Conservation (phyloP, 305 asterid species). For the Fraxinus angustifolia region DNA sequence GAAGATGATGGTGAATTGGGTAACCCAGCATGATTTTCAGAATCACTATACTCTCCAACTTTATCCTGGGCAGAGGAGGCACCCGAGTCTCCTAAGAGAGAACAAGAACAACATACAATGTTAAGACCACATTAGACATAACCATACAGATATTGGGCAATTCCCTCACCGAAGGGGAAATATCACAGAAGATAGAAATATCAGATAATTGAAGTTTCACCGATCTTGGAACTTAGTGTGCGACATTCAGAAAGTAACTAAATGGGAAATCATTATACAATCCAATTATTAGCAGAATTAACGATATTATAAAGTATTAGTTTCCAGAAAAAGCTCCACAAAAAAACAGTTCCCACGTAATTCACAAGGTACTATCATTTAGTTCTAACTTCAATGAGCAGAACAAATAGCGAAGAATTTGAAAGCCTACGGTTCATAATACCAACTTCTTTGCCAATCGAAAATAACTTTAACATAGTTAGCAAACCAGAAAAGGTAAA, state of each 20-base stretch:
- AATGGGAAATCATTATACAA: not conserved
- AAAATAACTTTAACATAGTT: not conserved
- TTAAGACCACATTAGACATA: constrained; percentile 6
- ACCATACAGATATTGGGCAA: not conserved
- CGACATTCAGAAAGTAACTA: constrained; percentile 1
- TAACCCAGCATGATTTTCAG: constrained; percentile 63
- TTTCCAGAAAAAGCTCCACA: not conserved
- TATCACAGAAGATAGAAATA: not conserved
- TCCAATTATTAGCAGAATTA: constrained; percentile 7
- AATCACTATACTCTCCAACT: constrained; percentile 69
- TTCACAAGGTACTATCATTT: not conserved
- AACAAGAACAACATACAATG: constrained; percentile 14
- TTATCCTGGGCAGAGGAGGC: constrained; percentile 62
- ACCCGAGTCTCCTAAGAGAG: constrained; percentile 67
- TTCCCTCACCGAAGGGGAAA: not conserved
- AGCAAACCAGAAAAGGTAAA: not conserved
- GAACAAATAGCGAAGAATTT: not conserved
- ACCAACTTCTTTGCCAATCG: not conserved
- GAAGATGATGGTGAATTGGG: constrained; percentile 91
- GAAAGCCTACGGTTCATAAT: not conserved
- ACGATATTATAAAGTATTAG: not conserved
- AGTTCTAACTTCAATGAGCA: not conserved
- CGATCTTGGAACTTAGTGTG: not conserved
- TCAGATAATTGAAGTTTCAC: not conserved
- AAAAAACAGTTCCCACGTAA: not conserved